Evolutionary conservation across 257 asterid species (phyloP).

Genomic region (Plantago major): DNA sequence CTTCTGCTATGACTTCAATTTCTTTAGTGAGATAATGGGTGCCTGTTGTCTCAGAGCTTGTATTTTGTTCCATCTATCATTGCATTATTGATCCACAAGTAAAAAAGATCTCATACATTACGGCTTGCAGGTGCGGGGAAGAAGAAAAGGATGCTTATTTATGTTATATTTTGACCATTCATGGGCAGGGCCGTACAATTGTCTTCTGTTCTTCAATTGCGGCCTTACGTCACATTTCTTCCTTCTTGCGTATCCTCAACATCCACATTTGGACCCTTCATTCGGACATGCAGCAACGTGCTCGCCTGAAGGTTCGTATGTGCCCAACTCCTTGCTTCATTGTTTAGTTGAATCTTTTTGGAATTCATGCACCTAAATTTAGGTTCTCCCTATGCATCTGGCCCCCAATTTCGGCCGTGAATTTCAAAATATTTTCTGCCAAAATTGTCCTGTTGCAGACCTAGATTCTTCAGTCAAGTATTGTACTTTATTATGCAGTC

Average conservation of each 20-base stretch:
- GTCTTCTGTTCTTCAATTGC: constrained; percentile 95
- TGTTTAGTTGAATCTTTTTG: not conserved
- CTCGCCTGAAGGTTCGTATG: constrained; percentile 75
- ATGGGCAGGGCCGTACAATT: constrained; percentile 90
- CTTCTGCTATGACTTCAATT: not conserved
- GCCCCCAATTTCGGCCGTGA: constrained; percentile 7
- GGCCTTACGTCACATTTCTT: constrained; percentile 83
- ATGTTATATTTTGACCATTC: constrained; percentile 74
- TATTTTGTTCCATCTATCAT: constrained; percentile 3
- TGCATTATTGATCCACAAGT: not conserved
- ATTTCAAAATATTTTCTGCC: not conserved
- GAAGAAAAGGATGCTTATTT: constrained; percentile 93
- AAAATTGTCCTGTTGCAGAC: not conserved
- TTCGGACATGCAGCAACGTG: constrained; percentile 97
- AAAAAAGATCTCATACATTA: constrained; percentile 2
- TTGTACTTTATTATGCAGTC: too few relatives aligned
- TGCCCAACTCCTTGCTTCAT: constrained; percentile 12
- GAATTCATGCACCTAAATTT: not conserved
- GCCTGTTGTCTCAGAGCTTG: not conserved
- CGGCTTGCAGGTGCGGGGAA: constrained; percentile 73
- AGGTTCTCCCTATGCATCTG: not conserved
- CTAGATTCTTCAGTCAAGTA: too few relatives aligned
- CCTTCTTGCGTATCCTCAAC: constrained; percentile 64
- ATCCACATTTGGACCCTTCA: constrained; percentile 76
- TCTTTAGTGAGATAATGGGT: too few relatives aligned